Conservation (phyloP, 106 monocot genomes). For the Acorus calamus region DNA sequence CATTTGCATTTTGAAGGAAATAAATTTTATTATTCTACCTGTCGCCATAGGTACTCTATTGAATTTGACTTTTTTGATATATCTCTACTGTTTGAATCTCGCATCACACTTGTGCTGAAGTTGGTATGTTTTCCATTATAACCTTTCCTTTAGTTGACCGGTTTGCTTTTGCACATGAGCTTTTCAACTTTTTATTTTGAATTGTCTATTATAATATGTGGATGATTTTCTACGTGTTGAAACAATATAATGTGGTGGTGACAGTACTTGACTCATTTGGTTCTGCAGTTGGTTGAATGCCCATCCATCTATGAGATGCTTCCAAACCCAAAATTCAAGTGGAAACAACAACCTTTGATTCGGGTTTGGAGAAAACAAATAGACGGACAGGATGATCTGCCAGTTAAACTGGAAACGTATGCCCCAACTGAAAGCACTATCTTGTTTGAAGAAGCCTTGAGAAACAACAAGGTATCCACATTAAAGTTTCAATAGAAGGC, state of each 20-base stretch:
- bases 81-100: too few species aligned
- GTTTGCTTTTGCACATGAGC: too few species aligned
- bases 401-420: slow-evolving; percentile 41
- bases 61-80: too few species aligned
- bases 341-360: slow-evolving; percentile 55
- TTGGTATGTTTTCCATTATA: too few species aligned
- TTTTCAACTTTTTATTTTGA: background rate
- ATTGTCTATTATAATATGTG: background rate
- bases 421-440: slow-evolving; percentile 29
- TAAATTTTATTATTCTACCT: too few species aligned
- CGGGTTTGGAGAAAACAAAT: slow-evolving; percentile 59
- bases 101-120: too few species aligned
- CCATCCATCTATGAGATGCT: slow-evolving; percentile 93
- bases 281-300: slow-evolving; percentile 71
- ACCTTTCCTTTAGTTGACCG: too few species aligned
- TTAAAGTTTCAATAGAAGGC: background rate
- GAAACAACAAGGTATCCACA: slow-evolving; percentile 59
- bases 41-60: too few species aligned
- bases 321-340: slow-evolving; percentile 60
- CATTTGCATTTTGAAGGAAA: too few species aligned
- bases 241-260: background rate
- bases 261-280: background rate
- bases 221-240: background rate
- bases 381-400: slow-evolving; percentile 19
- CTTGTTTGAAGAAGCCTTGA: slow-evolving; percentile 81